Evolutionary conservation across 441 rosid genomes (phyloP).

Genomic region (Erysimum cheiri): DNA sequence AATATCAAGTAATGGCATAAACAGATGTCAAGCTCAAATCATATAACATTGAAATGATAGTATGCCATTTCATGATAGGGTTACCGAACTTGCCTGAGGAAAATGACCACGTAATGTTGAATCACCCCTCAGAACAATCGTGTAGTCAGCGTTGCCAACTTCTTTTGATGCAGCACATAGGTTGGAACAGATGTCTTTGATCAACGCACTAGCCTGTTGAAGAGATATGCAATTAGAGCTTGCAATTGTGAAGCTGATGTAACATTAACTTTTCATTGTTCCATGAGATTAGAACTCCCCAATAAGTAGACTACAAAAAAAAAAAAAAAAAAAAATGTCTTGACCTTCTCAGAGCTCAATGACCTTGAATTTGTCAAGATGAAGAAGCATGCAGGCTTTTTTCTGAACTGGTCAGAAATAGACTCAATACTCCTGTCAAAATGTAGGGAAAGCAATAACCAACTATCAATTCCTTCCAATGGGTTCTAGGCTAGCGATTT

Average conservation of each 20-base stretch:
- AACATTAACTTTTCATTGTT: slow-evolving; percentile 10
- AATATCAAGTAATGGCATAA: slow-evolving; percentile 28
- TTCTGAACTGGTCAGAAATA: slow-evolving; percentile 73
- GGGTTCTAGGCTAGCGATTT: slow-evolving; percentile 11
- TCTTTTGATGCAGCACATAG: slow-evolving; percentile 68
- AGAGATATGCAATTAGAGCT: slow-evolving; percentile 42
- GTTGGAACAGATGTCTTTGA: slow-evolving; percentile 80
- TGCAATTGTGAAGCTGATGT: slow-evolving; percentile 1
- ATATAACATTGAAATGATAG: slow-evolving; percentile 4
- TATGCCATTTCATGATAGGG: slow-evolving; percentile 22
- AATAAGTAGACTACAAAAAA: slow-evolving; percentile 24
- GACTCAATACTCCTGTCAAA: slow-evolving; percentile 77
- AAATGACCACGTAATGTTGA: slow-evolving; percentile 98
- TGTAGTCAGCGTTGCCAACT: slow-evolving; percentile 65
- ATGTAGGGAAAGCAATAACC: slow-evolving; percentile 14
- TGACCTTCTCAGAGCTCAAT: slow-evolving; percentile 88
- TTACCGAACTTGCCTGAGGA: slow-evolving; percentile 73
- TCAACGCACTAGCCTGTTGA: slow-evolving; percentile 77
- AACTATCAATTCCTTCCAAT: not conserved
- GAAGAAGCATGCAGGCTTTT: slow-evolving; percentile 85
- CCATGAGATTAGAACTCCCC: slow-evolving; percentile 28
- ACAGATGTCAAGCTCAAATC: slow-evolving; percentile 22
- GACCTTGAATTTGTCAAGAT: slow-evolving; percentile 95
- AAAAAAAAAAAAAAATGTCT: slow-evolving; percentile 26
- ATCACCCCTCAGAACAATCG: slow-evolving; percentile 96